phyloP scores from a whole-genome alignment of 352 stramenopile species.

The Pythium myriotylum region DNA sequence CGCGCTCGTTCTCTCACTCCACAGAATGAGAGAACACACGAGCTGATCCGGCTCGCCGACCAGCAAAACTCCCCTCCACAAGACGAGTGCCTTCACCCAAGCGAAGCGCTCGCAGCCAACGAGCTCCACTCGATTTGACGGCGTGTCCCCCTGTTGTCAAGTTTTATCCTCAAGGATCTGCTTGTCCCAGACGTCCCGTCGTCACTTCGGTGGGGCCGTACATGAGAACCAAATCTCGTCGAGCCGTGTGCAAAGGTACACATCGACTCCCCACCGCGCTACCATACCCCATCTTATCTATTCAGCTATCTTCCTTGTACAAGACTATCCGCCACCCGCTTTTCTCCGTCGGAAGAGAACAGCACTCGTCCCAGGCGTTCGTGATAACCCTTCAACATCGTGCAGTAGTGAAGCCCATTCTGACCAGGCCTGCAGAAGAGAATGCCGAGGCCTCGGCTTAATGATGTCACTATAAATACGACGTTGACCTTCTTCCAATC shows the following conservation, averaged over 20 bases:
- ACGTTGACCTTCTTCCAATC: conserved; percentile 7
- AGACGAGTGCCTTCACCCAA: neutral
- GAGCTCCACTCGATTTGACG: neutral
- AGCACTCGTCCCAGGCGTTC: neutral
- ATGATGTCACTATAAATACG: conserved; percentile 21
- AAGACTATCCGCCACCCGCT: neutral
- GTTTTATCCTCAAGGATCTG: neutral
- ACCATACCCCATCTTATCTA: neutral
- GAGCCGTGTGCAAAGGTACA: neutral
- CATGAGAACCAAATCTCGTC: neutral
- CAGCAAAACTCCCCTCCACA: neutral
- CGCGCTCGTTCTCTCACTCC: neutral
- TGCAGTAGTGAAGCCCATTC: conserved; percentile 7
- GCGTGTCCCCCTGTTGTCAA: neutral
- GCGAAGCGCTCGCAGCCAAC: too few species aligned
- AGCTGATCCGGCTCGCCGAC: neutral
- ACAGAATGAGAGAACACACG: neutral
- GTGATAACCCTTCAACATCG: neutral
- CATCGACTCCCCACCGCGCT: neutral
- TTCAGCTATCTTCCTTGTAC: neutral
- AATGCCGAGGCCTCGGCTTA: conserved; percentile 18
- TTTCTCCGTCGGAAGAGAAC: conserved; percentile 28
- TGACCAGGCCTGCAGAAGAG: conserved; percentile 22
- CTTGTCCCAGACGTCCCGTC: neutral
- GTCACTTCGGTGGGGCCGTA: neutral